phyloP scores from a whole-genome alignment of 371 early-diverging fungal species.

The Actinomortierella wolfii region DNA sequence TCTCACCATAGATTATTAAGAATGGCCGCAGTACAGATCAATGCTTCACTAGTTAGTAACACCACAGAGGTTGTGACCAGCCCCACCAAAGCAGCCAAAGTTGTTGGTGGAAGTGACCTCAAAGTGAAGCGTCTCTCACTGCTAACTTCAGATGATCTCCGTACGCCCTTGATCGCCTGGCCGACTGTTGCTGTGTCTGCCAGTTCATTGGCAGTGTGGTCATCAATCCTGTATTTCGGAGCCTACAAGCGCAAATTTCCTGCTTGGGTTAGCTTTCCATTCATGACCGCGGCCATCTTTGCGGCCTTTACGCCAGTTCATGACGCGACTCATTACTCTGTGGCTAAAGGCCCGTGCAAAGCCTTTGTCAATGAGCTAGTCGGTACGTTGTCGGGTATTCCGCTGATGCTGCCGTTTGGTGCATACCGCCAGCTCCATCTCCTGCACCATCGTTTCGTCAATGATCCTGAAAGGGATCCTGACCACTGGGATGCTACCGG shows the following conservation, averaged over 20 bases:
- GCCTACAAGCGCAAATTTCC: slow-evolving; percentile 35
- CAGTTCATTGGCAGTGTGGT: slow-evolving; percentile 25
- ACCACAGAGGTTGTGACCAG: no score
- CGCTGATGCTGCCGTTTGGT: slow-evolving; percentile 23
- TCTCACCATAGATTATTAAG: no score
- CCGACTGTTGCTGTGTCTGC: slow-evolving; percentile 35
- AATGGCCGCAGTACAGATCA: no score
- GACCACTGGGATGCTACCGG: slow-evolving; percentile 37
- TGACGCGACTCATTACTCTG: slow-evolving; percentile 36
- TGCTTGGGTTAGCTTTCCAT: slow-evolving; percentile 20
- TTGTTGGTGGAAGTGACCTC: background rate
- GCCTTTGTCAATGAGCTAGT: slow-evolving; percentile 25
- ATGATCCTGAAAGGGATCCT: slow-evolving; percentile 28
- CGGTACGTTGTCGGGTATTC: slow-evolving; percentile 29
- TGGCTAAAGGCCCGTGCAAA: slow-evolving; percentile 37
- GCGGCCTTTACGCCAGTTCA: slow-evolving; percentile 41
- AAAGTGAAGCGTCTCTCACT: slow-evolving; percentile 36
- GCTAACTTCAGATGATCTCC: slow-evolving; percentile 39
- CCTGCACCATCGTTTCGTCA: slow-evolving; percentile 35
- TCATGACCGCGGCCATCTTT: slow-evolving; percentile 39
- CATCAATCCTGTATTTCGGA: slow-evolving; percentile 28
- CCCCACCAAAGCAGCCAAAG: background rate
- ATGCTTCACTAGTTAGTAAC: no score
- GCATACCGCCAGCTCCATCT: slow-evolving; percentile 35
- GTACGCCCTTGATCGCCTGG: slow-evolving; percentile 28